Evolutionary conservation across 768 basidiomycete genomes (phyloP).

Genomic region (Lyophyllum shimeji): DNA sequence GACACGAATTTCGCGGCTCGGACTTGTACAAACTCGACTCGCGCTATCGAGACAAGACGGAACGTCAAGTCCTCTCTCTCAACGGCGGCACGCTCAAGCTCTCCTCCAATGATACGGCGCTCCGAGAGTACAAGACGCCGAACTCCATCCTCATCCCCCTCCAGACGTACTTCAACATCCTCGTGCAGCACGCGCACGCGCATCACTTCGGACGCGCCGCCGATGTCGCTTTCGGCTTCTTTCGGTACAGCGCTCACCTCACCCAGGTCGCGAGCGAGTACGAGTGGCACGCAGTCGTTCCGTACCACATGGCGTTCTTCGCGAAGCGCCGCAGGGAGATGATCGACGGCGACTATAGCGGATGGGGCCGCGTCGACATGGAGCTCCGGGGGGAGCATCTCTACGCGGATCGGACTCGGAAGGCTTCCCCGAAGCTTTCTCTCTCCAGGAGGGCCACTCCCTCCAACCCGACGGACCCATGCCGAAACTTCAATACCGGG

Average conservation of each 20-base stretch:
- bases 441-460: neutral
- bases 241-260: neutral
- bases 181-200: neutral
- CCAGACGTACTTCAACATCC: neutral
- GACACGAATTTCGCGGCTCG: neutral
- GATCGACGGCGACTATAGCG: neutral
- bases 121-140: neutral
- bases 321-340: neutral
- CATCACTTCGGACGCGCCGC: no score
- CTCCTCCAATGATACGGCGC: neutral
- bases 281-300: neutral
- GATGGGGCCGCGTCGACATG: neutral
- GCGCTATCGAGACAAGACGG: neutral
- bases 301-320: neutral
- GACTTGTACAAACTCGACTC: slow-evolving; percentile 5
- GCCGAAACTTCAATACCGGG: neutral
- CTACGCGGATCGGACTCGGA: neutral
- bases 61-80: neutral
- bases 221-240: neutral
- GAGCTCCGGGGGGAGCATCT: neutral
- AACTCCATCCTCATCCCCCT: neutral
- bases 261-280: neutral
- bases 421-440: neutral
- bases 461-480: neutral
- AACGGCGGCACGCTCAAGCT: neutral